Evolutionary conservation across 371 early-diverging fungal species (phyloP), one percentile per base, ranked within the genome.

Genomic region (Smittium culicis): DNA sequence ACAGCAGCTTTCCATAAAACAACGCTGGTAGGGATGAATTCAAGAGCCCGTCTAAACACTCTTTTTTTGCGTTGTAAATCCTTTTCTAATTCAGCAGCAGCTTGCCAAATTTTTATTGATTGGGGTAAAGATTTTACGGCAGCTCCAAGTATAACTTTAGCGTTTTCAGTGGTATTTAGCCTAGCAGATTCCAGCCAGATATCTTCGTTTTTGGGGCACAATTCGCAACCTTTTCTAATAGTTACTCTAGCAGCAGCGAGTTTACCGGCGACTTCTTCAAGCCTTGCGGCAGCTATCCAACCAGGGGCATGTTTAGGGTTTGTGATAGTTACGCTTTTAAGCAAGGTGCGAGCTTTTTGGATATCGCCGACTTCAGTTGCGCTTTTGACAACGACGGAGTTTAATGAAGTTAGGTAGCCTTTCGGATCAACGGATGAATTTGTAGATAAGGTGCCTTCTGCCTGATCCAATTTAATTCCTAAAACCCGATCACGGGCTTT

Each of bases 261-360:
- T 70, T 94, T 88, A 24, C 89, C 88, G 1, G 94, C 93, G 0
- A 89, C 85, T 72, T 98, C 96, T 74, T 98, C 98, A 56, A 96
- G 74, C 66, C 97, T 86, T 27, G 98, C 97, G 14, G 94, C 93
- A 1, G 96, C 96, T 74, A 96, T 95, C 97, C 98, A 98, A 54
- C 94, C 94, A 24, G 96, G 92, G 2, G 94, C 94, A 69, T 94
- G 90, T 68, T 88, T 90, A 1, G 96, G 96, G 75, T 95, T 96
- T 0, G 97, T 89, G 1, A 83, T 85, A 34, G 87, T 93, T 34
- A 95, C 92, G 0, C 94, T 93, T 56, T 85, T 85, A 16, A 96
- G 80, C 64, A 98, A 76, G 54, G 86, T 76, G 5, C 97, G 83
- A 0, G 98, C 96, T 67, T 91, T 90, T 69, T 93, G 91, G 67